Evolutionary conservation across 345 rosid genomes (phyloP).

Genomic region (Eucalyptus microcorys): DNA sequence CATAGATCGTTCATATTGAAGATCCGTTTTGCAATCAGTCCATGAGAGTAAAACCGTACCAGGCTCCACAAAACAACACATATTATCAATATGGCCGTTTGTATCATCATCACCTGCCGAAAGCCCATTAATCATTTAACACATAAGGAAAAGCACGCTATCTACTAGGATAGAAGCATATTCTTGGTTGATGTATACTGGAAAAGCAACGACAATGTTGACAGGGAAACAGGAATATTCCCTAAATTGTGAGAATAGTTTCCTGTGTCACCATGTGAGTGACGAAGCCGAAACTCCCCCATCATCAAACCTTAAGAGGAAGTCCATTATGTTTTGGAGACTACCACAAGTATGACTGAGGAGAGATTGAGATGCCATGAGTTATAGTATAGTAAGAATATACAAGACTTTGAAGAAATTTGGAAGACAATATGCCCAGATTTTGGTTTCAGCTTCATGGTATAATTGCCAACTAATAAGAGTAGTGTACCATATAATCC

Average conservation of each 20-base stretch:
- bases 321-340: not conserved
- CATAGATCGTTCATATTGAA: slow-evolving; percentile 52
- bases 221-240: not conserved
- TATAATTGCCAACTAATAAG: not conserved
- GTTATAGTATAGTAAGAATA: not conserved
- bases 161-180: not conserved
- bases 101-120: slow-evolving; percentile 94
- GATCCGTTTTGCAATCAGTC: slow-evolving; percentile 65
- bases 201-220: not conserved
- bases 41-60: slow-evolving; percentile 81
- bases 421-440: not conserved
- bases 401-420: not conserved
- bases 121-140: not conserved
- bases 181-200: not conserved
- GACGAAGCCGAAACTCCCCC: not conserved
- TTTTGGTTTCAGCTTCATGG: not conserved
- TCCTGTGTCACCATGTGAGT: not conserved
- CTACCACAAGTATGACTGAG: not conserved
- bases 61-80: slow-evolving; percentile 91
- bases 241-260: not conserved
- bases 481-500: slow-evolving; percentile 63
- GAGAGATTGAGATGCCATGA: not conserved
- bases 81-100: slow-evolving; percentile 91
- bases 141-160: not conserved
- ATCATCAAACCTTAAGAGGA: not conserved